Percentiles rank a stretch among this genome's conserved stretches.
Evolutionary conservation across 768 basidiomycete genomes (phyloP).

Genomic region (Agrocybe praecox): DNA sequence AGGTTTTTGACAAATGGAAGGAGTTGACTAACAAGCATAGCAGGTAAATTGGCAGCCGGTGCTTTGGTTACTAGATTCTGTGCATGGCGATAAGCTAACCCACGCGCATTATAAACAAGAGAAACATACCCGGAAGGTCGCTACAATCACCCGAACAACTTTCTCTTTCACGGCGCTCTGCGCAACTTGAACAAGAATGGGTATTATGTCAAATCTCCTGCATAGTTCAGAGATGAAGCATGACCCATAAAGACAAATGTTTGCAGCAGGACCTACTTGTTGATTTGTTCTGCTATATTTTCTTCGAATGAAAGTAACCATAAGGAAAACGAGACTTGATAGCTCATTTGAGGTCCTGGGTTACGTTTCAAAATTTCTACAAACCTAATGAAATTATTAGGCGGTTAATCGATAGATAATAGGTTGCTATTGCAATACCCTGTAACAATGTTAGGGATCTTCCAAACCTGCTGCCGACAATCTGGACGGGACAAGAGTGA

Average conservation of each 20-base stretch:
- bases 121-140: slow-evolving; percentile 77
- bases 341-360: slow-evolving; percentile 91
- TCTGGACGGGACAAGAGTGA: slow-evolving; percentile 81
- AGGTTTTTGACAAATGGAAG: slow-evolving; percentile 88
- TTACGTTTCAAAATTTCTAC: slow-evolving; percentile 82
- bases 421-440: slow-evolving; percentile 48
- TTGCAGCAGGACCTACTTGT: slow-evolving; percentile 59
- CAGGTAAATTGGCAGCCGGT: slow-evolving; percentile 84
- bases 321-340: slow-evolving; percentile 90
- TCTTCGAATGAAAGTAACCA: slow-evolving; percentile 95
- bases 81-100: not conserved
- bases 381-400: slow-evolving; percentile 48
- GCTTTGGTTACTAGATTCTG: slow-evolving; percentile 93
- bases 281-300: slow-evolving; percentile 81
- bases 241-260: not conserved
- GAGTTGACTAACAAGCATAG: slow-evolving; percentile 88
- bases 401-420: not conserved
- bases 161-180: slow-evolving; percentile 96
- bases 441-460: slow-evolving; percentile 61
- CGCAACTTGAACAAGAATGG: slow-evolving; percentile 80
- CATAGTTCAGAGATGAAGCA: not conserved
- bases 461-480: slow-evolving; percentile 82
- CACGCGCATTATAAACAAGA: not conserved
- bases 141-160: slow-evolving; percentile 89
- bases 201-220: slow-evolving; percentile 90